Conservation (phyloP, 2,329 filamentous ascomycete species). For the Zalaria sp. region DNA sequence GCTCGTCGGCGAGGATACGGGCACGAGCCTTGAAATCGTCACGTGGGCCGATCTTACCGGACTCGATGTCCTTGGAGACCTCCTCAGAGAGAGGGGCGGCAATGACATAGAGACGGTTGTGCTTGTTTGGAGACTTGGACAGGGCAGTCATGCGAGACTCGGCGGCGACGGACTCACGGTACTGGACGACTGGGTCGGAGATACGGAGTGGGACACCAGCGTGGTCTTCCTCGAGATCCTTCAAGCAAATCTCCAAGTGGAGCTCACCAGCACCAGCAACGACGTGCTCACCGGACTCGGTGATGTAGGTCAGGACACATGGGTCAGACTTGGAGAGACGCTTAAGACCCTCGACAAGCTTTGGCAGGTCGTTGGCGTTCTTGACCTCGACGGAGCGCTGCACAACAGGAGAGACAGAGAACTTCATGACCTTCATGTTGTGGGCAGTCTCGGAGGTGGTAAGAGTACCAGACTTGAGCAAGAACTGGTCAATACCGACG, state of each 20-base stretch:
- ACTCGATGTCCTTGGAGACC: constrained; percentile 77
- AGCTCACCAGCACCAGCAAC: constrained; percentile 99
- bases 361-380: constrained; percentile 99
- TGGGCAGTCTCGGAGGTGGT: constrained; percentile 94
- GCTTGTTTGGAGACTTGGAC: constrained; percentile 99
- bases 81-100: constrained; percentile 88
- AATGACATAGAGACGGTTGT: constrained; percentile 98
- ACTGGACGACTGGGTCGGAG: constrained; percentile 95
- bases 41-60: constrained; percentile 81
- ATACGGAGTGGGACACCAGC: constrained; percentile 95
- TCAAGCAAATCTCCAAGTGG: constrained; percentile 99
- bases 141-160: constrained; percentile 90
- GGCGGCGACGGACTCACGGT: constrained; percentile 84
- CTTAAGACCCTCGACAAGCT: constrained; percentile 99
- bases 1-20: constrained; percentile 88
- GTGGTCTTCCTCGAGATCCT: constrained; percentile 99
- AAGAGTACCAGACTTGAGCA: constrained; percentile 99
- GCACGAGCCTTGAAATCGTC: constrained; percentile 99
- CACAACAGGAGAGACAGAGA: constrained; percentile 98
- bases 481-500: constrained; percentile 99
- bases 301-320: constrained; percentile 85
- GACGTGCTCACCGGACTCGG: constrained; percentile 92
- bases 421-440: constrained; percentile 99
- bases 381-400: constrained; percentile 98
- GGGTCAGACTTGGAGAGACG: constrained; percentile 99